phyloP scores from a whole-genome alignment of 176 grass and related monocot species.

The Eleusine coracana region DNA sequence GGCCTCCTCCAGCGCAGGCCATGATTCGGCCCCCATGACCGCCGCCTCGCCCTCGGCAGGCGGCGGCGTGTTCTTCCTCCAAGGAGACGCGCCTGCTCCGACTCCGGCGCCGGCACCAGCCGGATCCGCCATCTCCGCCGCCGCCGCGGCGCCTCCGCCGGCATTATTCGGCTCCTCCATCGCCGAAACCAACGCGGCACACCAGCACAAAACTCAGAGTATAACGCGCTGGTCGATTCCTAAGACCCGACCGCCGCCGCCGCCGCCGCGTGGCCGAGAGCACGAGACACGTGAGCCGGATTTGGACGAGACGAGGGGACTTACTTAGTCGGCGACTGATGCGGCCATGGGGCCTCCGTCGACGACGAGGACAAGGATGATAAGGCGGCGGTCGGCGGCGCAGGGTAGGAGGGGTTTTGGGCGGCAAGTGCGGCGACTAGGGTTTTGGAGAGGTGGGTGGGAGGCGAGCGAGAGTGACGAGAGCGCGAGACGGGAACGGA shows the following conservation, averaged over 20 bases:
- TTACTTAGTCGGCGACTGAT: conserved; percentile 13
- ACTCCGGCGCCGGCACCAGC: conserved; percentile 17
- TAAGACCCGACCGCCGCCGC: not conserved
- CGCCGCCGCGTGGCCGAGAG: conserved; percentile 21
- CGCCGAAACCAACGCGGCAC: not conserved
- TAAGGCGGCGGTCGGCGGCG: not conserved
- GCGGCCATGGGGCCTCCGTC: conserved; percentile 28
- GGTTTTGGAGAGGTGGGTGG: conserved; percentile 47
- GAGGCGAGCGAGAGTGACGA: conserved; percentile 1
- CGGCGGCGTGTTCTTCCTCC: conserved; percentile 51
- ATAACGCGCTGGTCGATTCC: not conserved
- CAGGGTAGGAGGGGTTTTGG: conserved; percentile 35
- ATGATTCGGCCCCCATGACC: conserved; percentile 67
- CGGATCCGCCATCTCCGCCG: conserved; percentile 37
- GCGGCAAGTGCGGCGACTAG: conserved; percentile 35
- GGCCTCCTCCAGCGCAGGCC: conserved; percentile 69
- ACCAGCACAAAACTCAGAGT: not conserved
- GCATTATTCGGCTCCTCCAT: conserved; percentile 56
- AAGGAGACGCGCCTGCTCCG: conserved; percentile 25
- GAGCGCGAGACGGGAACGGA: not conserved
- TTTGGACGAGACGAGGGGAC: not conserved
- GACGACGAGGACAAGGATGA: not conserved
- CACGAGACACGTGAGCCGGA: not conserved
- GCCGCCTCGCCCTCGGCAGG: conserved; percentile 28
- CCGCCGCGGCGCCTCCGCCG: conserved; percentile 15